Percentiles rank a stretch among this genome's conserved stretches.
phyloP scores from a whole-genome alignment of 257 asterid species.

The Handroanthus guayacan region DNA sequence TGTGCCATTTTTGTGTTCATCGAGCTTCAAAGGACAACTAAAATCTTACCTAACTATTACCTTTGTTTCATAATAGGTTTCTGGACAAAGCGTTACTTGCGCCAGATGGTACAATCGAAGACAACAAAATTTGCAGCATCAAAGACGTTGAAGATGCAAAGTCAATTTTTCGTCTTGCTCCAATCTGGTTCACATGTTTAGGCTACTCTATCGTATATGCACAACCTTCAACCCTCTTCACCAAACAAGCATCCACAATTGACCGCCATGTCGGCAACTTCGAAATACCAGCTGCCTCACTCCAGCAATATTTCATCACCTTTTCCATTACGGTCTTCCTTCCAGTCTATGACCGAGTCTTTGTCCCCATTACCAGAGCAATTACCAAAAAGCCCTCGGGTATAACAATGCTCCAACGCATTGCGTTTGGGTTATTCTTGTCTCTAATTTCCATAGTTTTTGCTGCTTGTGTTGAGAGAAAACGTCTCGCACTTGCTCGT shows the following conservation, averaged over 20 bases:
- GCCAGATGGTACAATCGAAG: slow-evolving; percentile 24
- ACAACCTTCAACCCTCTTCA: slow-evolving; percentile 46
- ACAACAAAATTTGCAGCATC: slow-evolving; percentile 22
- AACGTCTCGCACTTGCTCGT: slow-evolving; percentile 38
- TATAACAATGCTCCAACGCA: slow-evolving; percentile 46
- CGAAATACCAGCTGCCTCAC: slow-evolving; percentile 47
- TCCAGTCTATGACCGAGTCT: slow-evolving; percentile 37
- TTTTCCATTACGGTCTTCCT: slow-evolving; percentile 22
- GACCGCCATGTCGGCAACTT: slow-evolving; percentile 38
- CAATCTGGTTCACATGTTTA: slow-evolving; percentile 43
- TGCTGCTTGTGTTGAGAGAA: slow-evolving; percentile 42
- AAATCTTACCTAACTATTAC: neutral
- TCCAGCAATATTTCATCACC: slow-evolving; percentile 40
- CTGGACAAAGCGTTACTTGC: slow-evolving; percentile 42
- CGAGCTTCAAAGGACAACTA: neutral
- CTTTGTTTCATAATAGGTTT: slow-evolving; percentile 27
- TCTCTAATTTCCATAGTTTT: slow-evolving; percentile 40
- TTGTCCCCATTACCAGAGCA: slow-evolving; percentile 41
- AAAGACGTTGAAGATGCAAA: slow-evolving; percentile 46
- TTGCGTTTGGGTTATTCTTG: slow-evolving; percentile 40
- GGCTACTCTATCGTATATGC: slow-evolving; percentile 44
- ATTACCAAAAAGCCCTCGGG: slow-evolving; percentile 47
- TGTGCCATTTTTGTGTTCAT: neutral
- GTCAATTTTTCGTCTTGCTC: slow-evolving; percentile 41
- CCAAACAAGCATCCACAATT: slow-evolving; percentile 48